These are phyloP conservation scores for Saccharomyces kudriavzevii DNA, from an alignment of 805 yeast species.

Conservation along the genomic window DNA sequence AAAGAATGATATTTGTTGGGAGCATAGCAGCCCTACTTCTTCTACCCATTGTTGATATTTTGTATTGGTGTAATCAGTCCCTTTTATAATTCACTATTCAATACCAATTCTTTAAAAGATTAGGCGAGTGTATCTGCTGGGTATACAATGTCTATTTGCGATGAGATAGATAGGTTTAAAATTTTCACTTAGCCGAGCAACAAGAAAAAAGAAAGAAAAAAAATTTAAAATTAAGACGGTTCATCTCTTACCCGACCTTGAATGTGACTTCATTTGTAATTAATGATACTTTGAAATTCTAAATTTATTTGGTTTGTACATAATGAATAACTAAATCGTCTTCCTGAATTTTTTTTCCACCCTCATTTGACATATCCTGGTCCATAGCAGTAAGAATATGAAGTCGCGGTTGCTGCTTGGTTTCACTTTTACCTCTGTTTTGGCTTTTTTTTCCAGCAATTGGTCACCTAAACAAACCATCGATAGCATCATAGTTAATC, in stretches of 20 bases:
- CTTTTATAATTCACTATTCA: not conserved
- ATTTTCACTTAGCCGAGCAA: conserved; percentile 4
- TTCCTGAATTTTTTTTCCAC: not conserved
- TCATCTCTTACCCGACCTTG: not conserved
- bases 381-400: no score
- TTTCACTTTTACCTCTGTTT: not conserved
- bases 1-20: conserved; percentile 83
- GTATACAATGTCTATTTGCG: not conserved
- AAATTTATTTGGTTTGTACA: not conserved
- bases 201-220: not conserved
- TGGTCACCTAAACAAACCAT: conserved; percentile 33
- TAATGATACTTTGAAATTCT: not conserved
- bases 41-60: conserved; percentile 55
- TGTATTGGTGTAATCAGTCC: not conserved
- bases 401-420: no score
- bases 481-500: conserved; percentile 80
- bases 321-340: not conserved
- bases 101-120: not conserved
- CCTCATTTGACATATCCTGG: not conserved
- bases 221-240: not conserved
- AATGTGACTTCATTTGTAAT: no score
- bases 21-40: conserved; percentile 85
- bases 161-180: conserved; percentile 9
- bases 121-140: not conserved
- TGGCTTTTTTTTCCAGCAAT: not conserved